phyloP scores from a whole-genome alignment of 306 rosid species.

The Mucuna pruriens region DNA sequence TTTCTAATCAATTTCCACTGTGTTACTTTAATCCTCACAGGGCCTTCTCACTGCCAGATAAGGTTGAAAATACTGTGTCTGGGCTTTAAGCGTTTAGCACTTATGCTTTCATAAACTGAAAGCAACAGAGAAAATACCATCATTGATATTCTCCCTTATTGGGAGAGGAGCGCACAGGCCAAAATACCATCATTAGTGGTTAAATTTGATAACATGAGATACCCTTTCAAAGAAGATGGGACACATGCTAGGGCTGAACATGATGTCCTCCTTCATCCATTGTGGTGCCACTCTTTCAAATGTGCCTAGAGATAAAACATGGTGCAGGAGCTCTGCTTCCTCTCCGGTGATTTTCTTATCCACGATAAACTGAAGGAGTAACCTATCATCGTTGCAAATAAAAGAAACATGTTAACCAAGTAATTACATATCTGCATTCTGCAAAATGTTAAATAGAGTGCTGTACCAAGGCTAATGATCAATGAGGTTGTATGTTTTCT shows the following conservation, averaged over 20 bases:
- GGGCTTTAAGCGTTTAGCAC: too few relatives aligned
- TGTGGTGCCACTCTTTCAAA: slow-evolving; percentile 86
- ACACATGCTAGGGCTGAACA: slow-evolving; percentile 83
- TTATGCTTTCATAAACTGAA: too few relatives aligned
- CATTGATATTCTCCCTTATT: too few relatives aligned
- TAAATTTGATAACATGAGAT: slow-evolving; percentile 64
- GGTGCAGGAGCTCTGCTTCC: slow-evolving; percentile 69
- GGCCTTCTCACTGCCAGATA: too few relatives aligned
- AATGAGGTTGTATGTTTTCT: slow-evolving; percentile 60
- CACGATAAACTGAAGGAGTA: slow-evolving; percentile 82
- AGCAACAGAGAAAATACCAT: too few relatives aligned
- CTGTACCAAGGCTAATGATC: too few relatives aligned
- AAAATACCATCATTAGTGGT: slow-evolving; percentile 28
- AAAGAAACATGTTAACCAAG: slow-evolving; percentile 15
- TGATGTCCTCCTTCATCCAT: slow-evolving; percentile 87
- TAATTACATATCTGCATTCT: background rate
- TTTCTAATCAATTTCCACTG: too few relatives aligned
- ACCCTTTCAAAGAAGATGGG: slow-evolving; percentile 77
- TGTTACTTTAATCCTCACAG: too few relatives aligned
- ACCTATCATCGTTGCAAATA: slow-evolving; percentile 54
- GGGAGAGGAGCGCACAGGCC: too few relatives aligned
- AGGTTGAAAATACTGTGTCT: too few relatives aligned
- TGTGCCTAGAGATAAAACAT: slow-evolving; percentile 65
- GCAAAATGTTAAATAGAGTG: background rate
- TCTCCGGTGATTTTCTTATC: slow-evolving; percentile 54